Percentiles rank a stretch among this genome's conserved stretches.
These are phyloP conservation scores for Globisporangium recalcitrans DNA, from an alignment of 352 stramenopile genomes.

Conservation along the genomic window DNA sequence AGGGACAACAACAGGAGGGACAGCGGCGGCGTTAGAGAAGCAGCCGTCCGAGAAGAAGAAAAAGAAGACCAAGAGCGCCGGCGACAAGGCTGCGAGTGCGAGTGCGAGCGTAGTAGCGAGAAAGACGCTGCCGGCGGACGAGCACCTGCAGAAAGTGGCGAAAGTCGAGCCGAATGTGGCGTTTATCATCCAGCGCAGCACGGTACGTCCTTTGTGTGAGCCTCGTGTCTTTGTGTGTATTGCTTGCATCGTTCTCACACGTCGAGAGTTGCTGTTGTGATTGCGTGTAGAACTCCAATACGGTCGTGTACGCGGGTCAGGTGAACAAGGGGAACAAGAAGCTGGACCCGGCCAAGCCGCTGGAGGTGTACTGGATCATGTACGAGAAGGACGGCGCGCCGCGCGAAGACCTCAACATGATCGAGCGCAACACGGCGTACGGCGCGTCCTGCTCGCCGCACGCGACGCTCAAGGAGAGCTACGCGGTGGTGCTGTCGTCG, in stretches of 20 bases:
- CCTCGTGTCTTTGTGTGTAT: neutral
- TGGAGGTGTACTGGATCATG: constrained; percentile 85
- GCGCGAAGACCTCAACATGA: constrained; percentile 79
- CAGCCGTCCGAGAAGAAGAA: constrained; percentile 32
- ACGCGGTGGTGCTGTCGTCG: constrained; percentile 45
- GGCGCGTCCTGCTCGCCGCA: constrained; percentile 44
- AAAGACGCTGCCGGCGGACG: constrained; percentile 54
- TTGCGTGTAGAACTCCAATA: constrained; percentile 68
- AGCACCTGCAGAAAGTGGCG: constrained; percentile 55
- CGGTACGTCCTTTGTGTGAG: constrained; percentile 29
- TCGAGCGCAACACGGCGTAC: constrained; percentile 82
- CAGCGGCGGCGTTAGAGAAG: constrained; percentile 22
- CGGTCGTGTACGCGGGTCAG: constrained; percentile 69
- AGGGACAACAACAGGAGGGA: constrained; percentile 2
- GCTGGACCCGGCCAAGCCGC: constrained; percentile 53
- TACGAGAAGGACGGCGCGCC: constrained; percentile 70
- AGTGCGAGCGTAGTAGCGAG: neutral
- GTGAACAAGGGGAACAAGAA: constrained; percentile 27
- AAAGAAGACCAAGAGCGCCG: constrained; percentile 10
- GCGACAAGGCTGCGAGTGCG: neutral
- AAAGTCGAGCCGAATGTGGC: constrained; percentile 72
- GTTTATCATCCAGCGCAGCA: constrained; percentile 87
- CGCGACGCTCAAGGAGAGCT: constrained; percentile 33
- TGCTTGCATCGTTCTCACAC: neutral
- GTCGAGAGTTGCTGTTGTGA: neutral